These are phyloP conservation scores for Claviceps paspali DNA, from an alignment of 2,329 filamentous ascomycete species.

Conservation along the genomic window DNA sequence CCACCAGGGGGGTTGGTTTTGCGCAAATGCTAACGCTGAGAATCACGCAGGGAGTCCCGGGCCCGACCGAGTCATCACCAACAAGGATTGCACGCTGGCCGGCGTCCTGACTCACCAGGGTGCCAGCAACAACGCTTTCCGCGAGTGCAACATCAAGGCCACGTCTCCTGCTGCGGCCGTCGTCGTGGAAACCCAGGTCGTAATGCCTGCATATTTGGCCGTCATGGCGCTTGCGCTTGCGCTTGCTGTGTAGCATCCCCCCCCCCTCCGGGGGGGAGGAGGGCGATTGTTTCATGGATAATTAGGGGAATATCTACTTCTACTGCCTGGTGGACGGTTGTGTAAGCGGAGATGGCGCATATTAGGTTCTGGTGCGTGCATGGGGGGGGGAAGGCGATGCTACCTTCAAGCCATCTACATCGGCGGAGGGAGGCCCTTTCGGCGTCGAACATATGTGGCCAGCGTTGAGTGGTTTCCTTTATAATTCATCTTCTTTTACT, in stretches of 20 bases:
- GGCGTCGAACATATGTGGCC: no score
- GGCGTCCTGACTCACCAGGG: conserved; percentile 43
- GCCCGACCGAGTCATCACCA: conserved; percentile 48
- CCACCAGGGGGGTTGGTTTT: no score
- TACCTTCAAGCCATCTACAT: no score
- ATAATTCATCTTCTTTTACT: no score
- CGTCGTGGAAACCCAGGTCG: background rate
- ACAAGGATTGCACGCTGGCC: conserved; percentile 34
- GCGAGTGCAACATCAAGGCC: conserved; percentile 2
- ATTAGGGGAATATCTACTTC: no score
- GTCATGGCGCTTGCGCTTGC: conserved; percentile 1
- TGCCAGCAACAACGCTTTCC: conserved; percentile 4
- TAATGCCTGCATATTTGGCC: background rate
- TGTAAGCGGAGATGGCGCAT: no score
- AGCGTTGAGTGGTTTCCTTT: no score
- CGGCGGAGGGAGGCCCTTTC: no score
- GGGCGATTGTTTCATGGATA: no score
- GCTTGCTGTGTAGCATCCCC: background rate
- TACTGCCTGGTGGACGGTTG: no score
- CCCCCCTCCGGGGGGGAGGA: background rate
- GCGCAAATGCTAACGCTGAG: conserved; percentile 1
- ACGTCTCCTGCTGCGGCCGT: background rate
- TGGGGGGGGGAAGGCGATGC: no score
- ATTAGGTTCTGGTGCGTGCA: no score
- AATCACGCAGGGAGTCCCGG: conserved; percentile 38